Evolutionary conservation across 2,329 filamentous ascomycete species (phyloP), one percentile per base, ranked within the genome.

Genomic region (Pestalotiopsis sp.): DNA sequence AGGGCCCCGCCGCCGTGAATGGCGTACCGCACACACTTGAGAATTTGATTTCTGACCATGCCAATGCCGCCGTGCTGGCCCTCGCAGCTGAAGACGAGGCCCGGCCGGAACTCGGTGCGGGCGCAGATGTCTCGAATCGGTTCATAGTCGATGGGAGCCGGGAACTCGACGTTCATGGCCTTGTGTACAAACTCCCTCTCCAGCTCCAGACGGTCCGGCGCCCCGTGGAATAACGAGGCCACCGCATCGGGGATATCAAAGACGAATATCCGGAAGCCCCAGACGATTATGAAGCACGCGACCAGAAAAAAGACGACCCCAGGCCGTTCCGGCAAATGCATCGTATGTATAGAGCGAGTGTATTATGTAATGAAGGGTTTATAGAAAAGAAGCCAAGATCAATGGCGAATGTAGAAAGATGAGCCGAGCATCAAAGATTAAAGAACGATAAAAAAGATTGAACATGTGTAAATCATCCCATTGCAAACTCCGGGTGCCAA

Each of bases 1-100:
- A 82, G 56, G 0, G 76, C 76, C 45, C 72, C 80, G 6, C 80
- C 81, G 36, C 74, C 80, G 61, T 76, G 74, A 58, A 82, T 82
- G 4, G 81, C 78, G 65, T 81, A 83, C 20, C 81, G 76, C 4
- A 82, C 75, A 71, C 81, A 83, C 63, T 80, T 81, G 3, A 83
- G 71, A 23, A 83, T 81, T 70, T 80, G 80, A 68, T 81, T 81
- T 36, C 81, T 76, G 49, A 82, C 72, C 76, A 82, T 81, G 52
- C 78, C 80, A 61, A 82, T 75, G 31, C 80, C 80, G 45, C 80
- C 81, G 39, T 78, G 77, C 66, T 80, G 79, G 5, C 77, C 80
- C 62, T 82, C 79, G 72, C 81, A 82, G 38, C 73, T 81, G 66
- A 82, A 83, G 2, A 82, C 69, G 12, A 83, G 68, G 27, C 77